Conservation (phyloP, 768 basidiomycete species). For the Xerocomus potaroensis region DNA sequence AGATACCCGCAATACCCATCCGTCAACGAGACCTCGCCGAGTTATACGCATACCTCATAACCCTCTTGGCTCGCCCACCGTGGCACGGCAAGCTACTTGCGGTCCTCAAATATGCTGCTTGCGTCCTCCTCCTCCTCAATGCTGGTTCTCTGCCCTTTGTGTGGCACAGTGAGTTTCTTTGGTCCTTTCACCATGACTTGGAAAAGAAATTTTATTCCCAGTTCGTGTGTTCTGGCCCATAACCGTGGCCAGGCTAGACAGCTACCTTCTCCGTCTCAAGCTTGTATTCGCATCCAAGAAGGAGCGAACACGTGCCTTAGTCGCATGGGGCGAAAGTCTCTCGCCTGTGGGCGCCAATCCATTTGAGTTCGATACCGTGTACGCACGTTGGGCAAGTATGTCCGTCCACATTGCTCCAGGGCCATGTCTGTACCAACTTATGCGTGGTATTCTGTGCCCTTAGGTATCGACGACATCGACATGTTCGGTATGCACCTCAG, state of each 20-base stretch:
- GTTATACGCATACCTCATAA: slow-evolving; percentile 3
- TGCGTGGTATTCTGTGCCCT: not conserved
- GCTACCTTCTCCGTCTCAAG: slow-evolving; percentile 32
- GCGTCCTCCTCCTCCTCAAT: slow-evolving; percentile 54
- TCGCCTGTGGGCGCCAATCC: slow-evolving; percentile 56
- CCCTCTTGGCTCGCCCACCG: slow-evolving; percentile 3
- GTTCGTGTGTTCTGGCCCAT: slow-evolving; percentile 55
- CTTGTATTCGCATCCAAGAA: slow-evolving; percentile 35
- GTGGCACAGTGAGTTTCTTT: slow-evolving; percentile 59
- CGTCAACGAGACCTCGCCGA: not conserved
- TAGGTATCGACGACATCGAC: slow-evolving; percentile 69
- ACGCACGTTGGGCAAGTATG: slow-evolving; percentile 54
- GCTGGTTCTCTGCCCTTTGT: slow-evolving; percentile 55
- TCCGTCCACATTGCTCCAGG: not conserved
- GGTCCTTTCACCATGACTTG: too few relatives aligned
- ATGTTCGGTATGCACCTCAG: slow-evolving; percentile 65
- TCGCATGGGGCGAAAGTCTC: slow-evolving; percentile 44
- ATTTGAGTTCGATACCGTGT: slow-evolving; percentile 40
- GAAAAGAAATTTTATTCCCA: slow-evolving; percentile 13
- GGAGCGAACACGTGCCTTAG: slow-evolving; percentile 31
- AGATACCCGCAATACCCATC: slow-evolving; percentile 9
- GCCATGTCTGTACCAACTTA: not conserved
- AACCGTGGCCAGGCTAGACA: slow-evolving; percentile 31
- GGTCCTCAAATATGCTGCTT: slow-evolving; percentile 17
- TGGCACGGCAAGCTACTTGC: slow-evolving; percentile 5